Percentiles rank a stretch among this genome's conserved stretches.
Conservation (phyloP, 495 filamentous ascomycete genomes). For the Hamigera avellanea region DNA sequence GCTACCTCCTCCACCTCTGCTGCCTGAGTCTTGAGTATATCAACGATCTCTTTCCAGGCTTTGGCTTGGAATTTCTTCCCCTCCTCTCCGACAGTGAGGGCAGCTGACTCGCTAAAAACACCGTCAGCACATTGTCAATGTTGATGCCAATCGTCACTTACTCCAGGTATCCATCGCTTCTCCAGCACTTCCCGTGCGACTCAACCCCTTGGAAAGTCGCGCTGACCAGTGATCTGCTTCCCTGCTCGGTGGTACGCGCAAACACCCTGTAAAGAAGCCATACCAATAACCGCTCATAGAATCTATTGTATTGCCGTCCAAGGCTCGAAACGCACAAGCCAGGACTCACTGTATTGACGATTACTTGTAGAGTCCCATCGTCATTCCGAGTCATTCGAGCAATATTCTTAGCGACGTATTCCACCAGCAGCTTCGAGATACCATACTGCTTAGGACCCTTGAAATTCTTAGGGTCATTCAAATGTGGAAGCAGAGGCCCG, state of each 20-base stretch:
- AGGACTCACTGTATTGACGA: conserved; percentile 35
- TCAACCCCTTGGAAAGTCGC: conserved; percentile 35
- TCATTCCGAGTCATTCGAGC: conserved; percentile 19
- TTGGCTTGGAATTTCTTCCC: conserved; percentile 24
- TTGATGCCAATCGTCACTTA: conserved; percentile 13
- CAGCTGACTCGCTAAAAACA: conserved; percentile 22
- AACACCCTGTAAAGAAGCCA: conserved; percentile 30
- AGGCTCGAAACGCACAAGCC: conserved; percentile 30
- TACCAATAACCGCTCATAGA: conserved; percentile 24
- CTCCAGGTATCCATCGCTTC: conserved; percentile 33
- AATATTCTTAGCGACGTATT: conserved; percentile 30
- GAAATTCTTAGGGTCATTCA: conserved; percentile 19
- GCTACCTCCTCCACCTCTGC: too few relatives aligned
- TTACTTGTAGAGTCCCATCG: conserved; percentile 25
- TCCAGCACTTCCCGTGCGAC: conserved; percentile 41
- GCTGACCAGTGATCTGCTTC: conserved; percentile 39
- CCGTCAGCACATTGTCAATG: not conserved
- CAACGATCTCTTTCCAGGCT: conserved; percentile 30
- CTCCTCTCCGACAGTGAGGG: conserved; percentile 20
- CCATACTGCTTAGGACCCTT: conserved; percentile 28
- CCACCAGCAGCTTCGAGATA: conserved; percentile 36
- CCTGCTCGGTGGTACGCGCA: conserved; percentile 37
- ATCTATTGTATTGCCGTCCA: conserved; percentile 25
- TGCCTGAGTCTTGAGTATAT: conserved; percentile 17
- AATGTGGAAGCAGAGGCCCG: conserved; percentile 17